A percentile compares a stretch with the other conserved stretches of the same genome.
phyloP scores from a whole-genome alignment of 768 basidiomycete genomes.

The Mycena chlorophos region DNA sequence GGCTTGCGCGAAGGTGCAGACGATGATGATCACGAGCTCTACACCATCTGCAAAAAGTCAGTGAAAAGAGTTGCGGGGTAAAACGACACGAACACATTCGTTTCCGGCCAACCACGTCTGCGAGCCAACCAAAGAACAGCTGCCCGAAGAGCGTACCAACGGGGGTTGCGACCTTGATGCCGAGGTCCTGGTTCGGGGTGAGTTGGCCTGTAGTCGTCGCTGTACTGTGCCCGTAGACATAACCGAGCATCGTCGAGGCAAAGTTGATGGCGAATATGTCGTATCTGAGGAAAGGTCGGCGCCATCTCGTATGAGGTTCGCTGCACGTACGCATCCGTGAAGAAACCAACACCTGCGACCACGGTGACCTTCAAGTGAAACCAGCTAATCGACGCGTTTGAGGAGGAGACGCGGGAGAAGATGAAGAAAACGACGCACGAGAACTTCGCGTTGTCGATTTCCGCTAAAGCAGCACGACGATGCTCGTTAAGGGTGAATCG shows the following conservation, averaged over 20 bases:
- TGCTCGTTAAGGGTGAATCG: slow-evolving; percentile 65
- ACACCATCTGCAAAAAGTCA: slow-evolving; percentile 51
- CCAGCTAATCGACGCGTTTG: slow-evolving; percentile 48
- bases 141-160: slow-evolving; percentile 77
- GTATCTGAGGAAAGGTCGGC: slow-evolving; percentile 44
- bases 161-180: slow-evolving; percentile 75
- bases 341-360: slow-evolving; percentile 85
- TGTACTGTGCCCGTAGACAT: slow-evolving; percentile 59
- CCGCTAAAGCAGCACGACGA: slow-evolving; percentile 77
- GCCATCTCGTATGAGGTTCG: too few species aligned
- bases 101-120: slow-evolving; percentile 78
- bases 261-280: slow-evolving; percentile 93
- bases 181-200: slow-evolving; percentile 67
- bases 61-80: not conserved
- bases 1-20: slow-evolving; percentile 78
- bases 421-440: slow-evolving; percentile 53
- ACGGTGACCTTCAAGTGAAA: slow-evolving; percentile 80
- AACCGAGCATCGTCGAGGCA: slow-evolving; percentile 79
- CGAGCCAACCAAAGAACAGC: slow-evolving; percentile 78
- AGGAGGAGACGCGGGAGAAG: slow-evolving; percentile 2
- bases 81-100: slow-evolving; percentile 63
- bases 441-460: slow-evolving; percentile 86
- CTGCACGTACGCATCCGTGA: slow-evolving; percentile 73
- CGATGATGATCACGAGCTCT: slow-evolving; percentile 80
- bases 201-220: slow-evolving; percentile 37